Conservation (phyloP, 768 basidiomycete genomes). For the Leucogyrophana mollusca region DNA sequence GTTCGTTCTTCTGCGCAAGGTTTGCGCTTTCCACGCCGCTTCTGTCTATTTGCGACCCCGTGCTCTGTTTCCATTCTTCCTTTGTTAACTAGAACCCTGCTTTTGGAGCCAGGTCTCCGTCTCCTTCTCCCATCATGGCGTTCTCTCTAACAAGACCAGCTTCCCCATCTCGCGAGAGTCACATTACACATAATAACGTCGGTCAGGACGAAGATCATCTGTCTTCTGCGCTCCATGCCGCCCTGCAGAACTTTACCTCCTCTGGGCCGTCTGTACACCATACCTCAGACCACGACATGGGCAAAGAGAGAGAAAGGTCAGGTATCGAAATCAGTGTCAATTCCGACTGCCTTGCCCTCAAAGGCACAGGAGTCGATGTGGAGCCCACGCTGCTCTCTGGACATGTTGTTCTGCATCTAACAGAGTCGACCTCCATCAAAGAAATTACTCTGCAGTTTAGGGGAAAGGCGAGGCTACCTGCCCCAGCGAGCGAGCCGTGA, state of each 20-base stretch:
- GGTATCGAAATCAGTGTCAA: constrained; percentile 77
- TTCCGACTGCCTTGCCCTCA: constrained; percentile 65
- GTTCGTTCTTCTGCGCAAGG: too few species aligned
- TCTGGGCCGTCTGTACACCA: constrained; percentile 17
- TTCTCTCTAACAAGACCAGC: constrained; percentile 33
- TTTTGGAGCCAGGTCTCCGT: not conserved
- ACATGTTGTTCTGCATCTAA: constrained; percentile 73
- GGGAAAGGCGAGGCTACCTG: constrained; percentile 77
- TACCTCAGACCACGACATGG: constrained; percentile 36
- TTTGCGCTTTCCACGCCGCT: too few species aligned
- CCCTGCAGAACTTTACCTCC: constrained; percentile 28
- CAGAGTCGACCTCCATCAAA: constrained; percentile 80
- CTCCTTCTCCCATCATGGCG: constrained; percentile 25
- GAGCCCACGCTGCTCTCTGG: constrained; percentile 83
- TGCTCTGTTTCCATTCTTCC: constrained; percentile 1
- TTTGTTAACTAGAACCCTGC: constrained; percentile 8
- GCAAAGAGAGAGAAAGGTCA: constrained; percentile 46
- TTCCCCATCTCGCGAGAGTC: constrained; percentile 24
- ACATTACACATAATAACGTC: constrained; percentile 16
- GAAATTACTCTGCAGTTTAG: constrained; percentile 82
- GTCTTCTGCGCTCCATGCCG: constrained; percentile 37
- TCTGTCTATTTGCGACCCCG: too few species aligned
- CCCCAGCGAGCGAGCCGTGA: constrained; percentile 56
- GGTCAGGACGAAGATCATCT: constrained; percentile 33
- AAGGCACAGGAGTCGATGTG: constrained; percentile 80